A percentile compares a stretch with the other conserved stretches of the same genome.
Conservation (phyloP, 2,329 filamentous ascomycete genomes). For the Fusarium sp. region DNA sequence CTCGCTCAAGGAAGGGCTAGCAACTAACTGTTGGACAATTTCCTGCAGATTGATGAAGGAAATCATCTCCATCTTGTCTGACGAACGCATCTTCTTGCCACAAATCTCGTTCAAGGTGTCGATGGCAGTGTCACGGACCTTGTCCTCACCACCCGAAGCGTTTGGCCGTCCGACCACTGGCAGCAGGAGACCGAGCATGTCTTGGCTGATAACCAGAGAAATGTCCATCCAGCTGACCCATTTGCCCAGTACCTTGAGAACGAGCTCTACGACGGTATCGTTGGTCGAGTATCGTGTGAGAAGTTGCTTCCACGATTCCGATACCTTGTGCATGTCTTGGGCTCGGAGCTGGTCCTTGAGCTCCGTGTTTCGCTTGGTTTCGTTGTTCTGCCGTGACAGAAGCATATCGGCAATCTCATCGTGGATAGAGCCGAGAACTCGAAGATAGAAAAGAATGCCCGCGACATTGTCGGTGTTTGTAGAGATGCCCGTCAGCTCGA, state of each 20-base stretch:
- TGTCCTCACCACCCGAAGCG: slow-evolving; percentile 71
- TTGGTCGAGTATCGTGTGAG: slow-evolving; percentile 78
- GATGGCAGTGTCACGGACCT: slow-evolving; percentile 88
- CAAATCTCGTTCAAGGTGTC: slow-evolving; percentile 96
- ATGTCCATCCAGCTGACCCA: slow-evolving; percentile 99
- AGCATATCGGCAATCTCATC: slow-evolving; percentile 97
- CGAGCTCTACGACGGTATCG: slow-evolving; percentile 82
- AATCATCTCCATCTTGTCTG: slow-evolving; percentile 95
- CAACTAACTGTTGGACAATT: slow-evolving; percentile 86
- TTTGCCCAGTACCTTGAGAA: slow-evolving; percentile 88
- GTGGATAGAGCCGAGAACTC: slow-evolving; percentile 87
- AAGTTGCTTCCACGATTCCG: slow-evolving; percentile 90
- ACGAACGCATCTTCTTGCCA: slow-evolving; percentile 95
- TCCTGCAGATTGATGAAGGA: slow-evolving; percentile 86
- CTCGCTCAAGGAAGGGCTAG: slow-evolving; percentile 81
- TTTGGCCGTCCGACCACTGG: slow-evolving; percentile 84
- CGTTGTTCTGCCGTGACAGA: slow-evolving; percentile 77
- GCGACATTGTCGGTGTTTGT: slow-evolving; percentile 74
- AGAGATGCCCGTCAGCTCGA: slow-evolving; percentile 73
- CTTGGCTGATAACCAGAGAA: slow-evolving; percentile 87
- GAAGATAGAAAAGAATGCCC: slow-evolving; percentile 87
- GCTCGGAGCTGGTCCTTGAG: slow-evolving; percentile 90
- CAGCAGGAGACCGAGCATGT: slow-evolving; percentile 85
- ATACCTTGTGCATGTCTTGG: slow-evolving; percentile 88
- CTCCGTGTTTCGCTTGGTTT: slow-evolving; percentile 85